These are phyloP conservation scores for Cocos nucifera DNA, from an alignment of 176 grass and related monocot genomes.

Conservation along the genomic window DNA sequence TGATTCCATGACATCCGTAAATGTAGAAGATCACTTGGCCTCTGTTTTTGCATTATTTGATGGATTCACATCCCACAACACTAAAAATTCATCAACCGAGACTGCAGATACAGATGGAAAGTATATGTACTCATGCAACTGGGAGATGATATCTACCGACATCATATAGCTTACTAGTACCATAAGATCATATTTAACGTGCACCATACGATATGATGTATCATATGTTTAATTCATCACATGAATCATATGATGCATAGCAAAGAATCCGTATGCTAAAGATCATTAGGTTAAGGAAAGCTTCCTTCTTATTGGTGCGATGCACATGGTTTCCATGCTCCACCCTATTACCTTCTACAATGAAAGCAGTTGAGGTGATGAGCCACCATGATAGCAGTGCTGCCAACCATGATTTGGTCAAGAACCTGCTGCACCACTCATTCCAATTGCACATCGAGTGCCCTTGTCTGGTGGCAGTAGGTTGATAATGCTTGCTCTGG, in stretches of 20 bases:
- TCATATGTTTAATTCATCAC: too few species aligned
- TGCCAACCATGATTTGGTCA: neutral
- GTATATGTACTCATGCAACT: too few species aligned
- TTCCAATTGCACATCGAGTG: neutral
- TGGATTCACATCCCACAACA: too few species aligned
- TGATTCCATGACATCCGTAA: too few species aligned
- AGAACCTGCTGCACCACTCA: slow-evolving; percentile 90
- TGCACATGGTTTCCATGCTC: slow-evolving; percentile 83
- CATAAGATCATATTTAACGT: slow-evolving; percentile 18
- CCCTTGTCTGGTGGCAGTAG: slow-evolving; percentile 31
- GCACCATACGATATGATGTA: too few species aligned
- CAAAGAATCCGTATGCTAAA: neutral
- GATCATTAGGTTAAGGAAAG: slow-evolving; percentile 70
- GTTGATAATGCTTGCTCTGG: slow-evolving; percentile 52
- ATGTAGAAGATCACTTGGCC: too few species aligned
- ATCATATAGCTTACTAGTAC: neutral
- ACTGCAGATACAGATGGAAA: too few species aligned
- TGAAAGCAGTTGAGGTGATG: slow-evolving; percentile 78
- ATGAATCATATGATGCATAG: too few species aligned
- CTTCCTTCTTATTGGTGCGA: slow-evolving; percentile 83
- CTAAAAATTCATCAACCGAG: too few species aligned
- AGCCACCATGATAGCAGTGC: too few species aligned
- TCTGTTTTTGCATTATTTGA: too few species aligned
- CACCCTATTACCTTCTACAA: slow-evolving; percentile 75
- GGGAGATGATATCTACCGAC: too few species aligned